These are phyloP conservation scores for Penicillium waksmanii DNA, from an alignment of 495 filamentous ascomycete species.

Conservation along the genomic window DNA sequence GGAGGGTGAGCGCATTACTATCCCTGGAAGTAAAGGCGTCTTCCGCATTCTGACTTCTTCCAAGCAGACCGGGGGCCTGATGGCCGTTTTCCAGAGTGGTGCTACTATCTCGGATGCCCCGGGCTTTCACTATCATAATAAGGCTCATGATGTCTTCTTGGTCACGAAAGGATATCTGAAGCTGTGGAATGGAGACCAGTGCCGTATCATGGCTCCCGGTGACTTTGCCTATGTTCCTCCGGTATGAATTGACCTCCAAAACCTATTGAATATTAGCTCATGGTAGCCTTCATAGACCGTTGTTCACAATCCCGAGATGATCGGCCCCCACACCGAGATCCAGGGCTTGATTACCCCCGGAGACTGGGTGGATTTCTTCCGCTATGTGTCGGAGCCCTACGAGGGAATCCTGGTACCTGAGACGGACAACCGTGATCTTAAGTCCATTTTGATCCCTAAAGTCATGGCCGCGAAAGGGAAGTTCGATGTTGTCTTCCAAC, in stretches of 20 bases:
- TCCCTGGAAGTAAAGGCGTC: conserved; percentile 47
- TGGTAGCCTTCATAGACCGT: conserved; percentile 29
- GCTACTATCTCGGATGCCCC: conserved; percentile 45
- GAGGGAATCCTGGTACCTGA: conserved; percentile 55
- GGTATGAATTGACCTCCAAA: conserved; percentile 24
- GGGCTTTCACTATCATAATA: conserved; percentile 53
- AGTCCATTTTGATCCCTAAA: conserved; percentile 49
- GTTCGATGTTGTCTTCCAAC: conserved; percentile 53
- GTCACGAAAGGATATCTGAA: conserved; percentile 51
- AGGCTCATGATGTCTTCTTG: conserved; percentile 54
- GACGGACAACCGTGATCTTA: conserved; percentile 45
- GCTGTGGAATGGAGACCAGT: conserved; percentile 51
- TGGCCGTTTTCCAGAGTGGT: conserved; percentile 52
- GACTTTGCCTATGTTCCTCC: conserved; percentile 56
- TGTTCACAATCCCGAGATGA: conserved; percentile 48
- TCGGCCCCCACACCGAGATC: conserved; percentile 47
- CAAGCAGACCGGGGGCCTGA: conserved; percentile 47
- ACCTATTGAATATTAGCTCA: background rate
- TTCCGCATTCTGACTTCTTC: conserved; percentile 50
- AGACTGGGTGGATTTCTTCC: conserved; percentile 58
- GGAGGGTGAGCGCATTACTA: conserved; percentile 49
- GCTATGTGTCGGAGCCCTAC: conserved; percentile 52
- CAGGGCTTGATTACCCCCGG: conserved; percentile 52
- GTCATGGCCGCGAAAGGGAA: conserved; percentile 53
- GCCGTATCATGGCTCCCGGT: conserved; percentile 47